Base-by-base conservation (phyloP, 2,329 filamentous ascomycete genomes). In the Diaporthe velutina region DNA sequence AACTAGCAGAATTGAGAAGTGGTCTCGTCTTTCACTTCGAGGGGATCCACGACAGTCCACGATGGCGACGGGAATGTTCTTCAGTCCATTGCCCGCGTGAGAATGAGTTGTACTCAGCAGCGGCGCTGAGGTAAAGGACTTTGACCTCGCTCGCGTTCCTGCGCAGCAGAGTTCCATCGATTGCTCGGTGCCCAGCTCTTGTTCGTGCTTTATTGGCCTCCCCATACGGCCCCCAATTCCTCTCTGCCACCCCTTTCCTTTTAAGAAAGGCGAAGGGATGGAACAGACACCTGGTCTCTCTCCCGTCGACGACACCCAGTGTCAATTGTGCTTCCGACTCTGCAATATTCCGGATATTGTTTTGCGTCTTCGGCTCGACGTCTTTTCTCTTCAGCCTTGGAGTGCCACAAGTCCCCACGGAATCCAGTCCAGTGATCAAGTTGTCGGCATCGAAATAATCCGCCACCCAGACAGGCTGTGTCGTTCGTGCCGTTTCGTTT, bases 301-400 rank as follows among this genome's bases (percentile, higher is more conserved):
- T 70, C 54, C 61, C 58, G 55, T 70, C 70, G 82, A 84, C 81
- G 84, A 85, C 86, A 87, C 73, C 84, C 85, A 84, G 85, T 86
- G 86, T 83, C 85, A 81, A 81, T 81, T 79, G 80, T 81, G 79
- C 76, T 76, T 78, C 70, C 42, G 68, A 74, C 73, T 38, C 25
- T 58, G 78, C 77, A 67, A 81, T 83, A 86, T 84, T 77, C 83
- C 84, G 78, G 85, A 85, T 86, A 84, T 66, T 61, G 73, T 42
- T 80, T 76, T 79, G 77, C 77, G 77, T 77, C 71, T 77, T 79
- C 79, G 81, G 81, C 80, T 83, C 80, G 80, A 78, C 81, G 83
- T 84, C 81, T 57, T 67, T 72, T 58, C 57, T 54, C 48, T 71
- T 73, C 64, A 52, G 52, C 67, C 74, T 72, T 74, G 68, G 72